Base-by-base conservation (phyloP, 345 rosid species). In the Eucalyptus rudis region DNA sequence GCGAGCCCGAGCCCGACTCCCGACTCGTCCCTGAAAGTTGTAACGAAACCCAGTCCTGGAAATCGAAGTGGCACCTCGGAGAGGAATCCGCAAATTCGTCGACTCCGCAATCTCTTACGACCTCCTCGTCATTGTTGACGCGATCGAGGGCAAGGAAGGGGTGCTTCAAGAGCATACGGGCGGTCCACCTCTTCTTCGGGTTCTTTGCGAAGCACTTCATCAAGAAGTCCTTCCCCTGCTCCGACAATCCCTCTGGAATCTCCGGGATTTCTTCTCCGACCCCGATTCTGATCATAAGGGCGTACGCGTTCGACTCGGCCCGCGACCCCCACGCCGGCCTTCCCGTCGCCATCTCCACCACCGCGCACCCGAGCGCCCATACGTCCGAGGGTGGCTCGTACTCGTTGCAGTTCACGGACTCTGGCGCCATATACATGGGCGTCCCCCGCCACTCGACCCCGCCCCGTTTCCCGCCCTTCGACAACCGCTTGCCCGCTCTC, bases 281-380 rank as follows among this genome's bases (percentile, higher is more conserved):
- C 17, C 97, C 96, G 59, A 96, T 96, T 66, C 92, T 93, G 29
- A 93, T 91, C 93, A 96, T 88, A 33, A 96, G 80, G 52, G 92
- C 90, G 36, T 91, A 88, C 86, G 93, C 49, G 89, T 91, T 92
- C 83, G 90, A 71, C 27, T 89, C 92, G 49, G 88, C 86, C 44
- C 88, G 87, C 49, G 89, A 64, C 87, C 91, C 90, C 99, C 99
- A 96, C 11, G 96, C 96, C 47, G 93, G 92, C 90, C 92, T 90
- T 6, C 98, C 97, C 4, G 96, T 94, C 36, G 93, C 86, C 99
- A 96, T 96, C 97, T 97, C 97, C 27, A 92, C 93, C 20, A 94
- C 95, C 2, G 91, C 92, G 71, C 99, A 97, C 16, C 99, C 99
- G 36, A 97, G 94, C 10, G 98, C 97, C 99, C 99, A 97, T 9